Percentiles rank a stretch among this genome's conserved stretches.
Evolutionary conservation across 768 basidiomycete genomes (phyloP).

Genomic region (Termitomyces sp.): DNA sequence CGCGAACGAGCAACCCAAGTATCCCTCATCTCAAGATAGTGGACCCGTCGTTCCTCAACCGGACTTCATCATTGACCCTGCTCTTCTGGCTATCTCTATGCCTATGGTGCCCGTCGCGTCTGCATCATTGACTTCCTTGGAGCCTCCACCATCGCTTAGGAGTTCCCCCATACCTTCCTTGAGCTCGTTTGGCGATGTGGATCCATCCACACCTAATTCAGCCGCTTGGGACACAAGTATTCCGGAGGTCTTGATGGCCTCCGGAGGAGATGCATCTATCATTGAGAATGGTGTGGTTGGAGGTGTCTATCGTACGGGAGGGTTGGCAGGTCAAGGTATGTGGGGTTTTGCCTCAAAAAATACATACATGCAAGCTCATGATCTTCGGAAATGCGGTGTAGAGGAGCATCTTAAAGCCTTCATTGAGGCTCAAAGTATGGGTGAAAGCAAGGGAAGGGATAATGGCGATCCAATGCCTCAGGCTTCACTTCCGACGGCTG

Average conservation of each 20-base stretch:
- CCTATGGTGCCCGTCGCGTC: slow-evolving; percentile 4
- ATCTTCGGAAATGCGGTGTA: slow-evolving; percentile 1
- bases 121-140: neutral
- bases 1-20: neutral
- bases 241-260: slow-evolving; percentile 24
- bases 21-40: neutral
- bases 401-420: slow-evolving; percentile 5
- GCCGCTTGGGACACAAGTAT: slow-evolving; percentile 28
- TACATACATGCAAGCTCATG: slow-evolving; percentile 10
- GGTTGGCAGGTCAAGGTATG: slow-evolving; percentile 22
- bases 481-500: neutral
- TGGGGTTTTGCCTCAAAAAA: slow-evolving; percentile 16
- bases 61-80: slow-evolving; percentile 26
- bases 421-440: neutral
- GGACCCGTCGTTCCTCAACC: neutral
- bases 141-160: slow-evolving; percentile 11
- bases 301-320: neutral
- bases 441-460: slow-evolving; percentile 24
- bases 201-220: slow-evolving; percentile 32
- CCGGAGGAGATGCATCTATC: neutral
- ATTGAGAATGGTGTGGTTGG: slow-evolving; percentile 6
- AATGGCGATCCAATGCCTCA: neutral
- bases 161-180: slow-evolving; percentile 23
- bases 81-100: slow-evolving; percentile 24
- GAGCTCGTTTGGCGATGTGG: slow-evolving; percentile 27